Percentiles rank a stretch among this genome's conserved stretches.
These are phyloP conservation scores for Annulohypoxylon maeteangense DNA, from an alignment of 495 filamentous ascomycete genomes.

Conservation along the genomic window DNA sequence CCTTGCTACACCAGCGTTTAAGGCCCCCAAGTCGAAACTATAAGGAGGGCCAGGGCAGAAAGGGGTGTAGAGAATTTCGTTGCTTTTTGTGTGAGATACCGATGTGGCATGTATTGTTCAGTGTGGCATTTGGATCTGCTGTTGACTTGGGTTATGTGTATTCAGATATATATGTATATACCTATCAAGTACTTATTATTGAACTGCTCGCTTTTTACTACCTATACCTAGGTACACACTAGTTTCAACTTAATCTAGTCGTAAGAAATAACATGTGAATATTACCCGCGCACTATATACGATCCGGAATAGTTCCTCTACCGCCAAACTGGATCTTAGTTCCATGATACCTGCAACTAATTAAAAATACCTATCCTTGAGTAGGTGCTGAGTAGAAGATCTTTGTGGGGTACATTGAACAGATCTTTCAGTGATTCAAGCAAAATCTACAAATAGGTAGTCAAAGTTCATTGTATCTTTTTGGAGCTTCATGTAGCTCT, in stretches of 20 bases:
- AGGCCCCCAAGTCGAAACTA: conserved; percentile 49
- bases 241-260: too few species aligned
- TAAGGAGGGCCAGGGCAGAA: conserved; percentile 10
- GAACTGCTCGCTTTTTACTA: not conserved
- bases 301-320: too few species aligned
- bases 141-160: not conserved
- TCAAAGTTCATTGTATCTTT: too few species aligned
- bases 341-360: too few species aligned
- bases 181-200: not conserved
- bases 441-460: not conserved
- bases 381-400: too few species aligned
- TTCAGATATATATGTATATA: not conserved
- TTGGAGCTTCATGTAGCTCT: too few species aligned
- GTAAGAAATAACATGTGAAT: too few species aligned
- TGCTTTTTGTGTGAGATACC: not conserved
- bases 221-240: not conserved
- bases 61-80: not conserved
- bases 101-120: not conserved
- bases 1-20: conserved; percentile 56
- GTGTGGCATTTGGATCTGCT: not conserved
- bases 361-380: too few species aligned
- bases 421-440: not conserved
- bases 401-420: too few species aligned
- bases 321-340: too few species aligned
- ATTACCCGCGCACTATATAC: too few species aligned